Evolutionary conservation across 805 yeast species (phyloP).

Genomic region (Candida wancherniae): DNA sequence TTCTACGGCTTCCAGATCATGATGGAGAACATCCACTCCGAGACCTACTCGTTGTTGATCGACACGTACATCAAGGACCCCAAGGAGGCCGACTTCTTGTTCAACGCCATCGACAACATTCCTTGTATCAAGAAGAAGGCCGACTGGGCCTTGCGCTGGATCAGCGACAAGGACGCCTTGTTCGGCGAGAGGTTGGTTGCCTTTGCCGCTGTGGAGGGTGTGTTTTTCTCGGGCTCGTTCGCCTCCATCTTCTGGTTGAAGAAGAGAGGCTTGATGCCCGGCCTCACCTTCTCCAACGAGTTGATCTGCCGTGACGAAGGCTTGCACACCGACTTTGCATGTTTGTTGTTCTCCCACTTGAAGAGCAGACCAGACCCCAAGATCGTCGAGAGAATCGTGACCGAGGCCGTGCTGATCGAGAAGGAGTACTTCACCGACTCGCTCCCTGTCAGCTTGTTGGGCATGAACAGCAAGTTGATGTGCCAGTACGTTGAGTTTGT

Average conservation of each 20-base stretch:
- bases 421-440: constrained; percentile 68
- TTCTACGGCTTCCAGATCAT: constrained; percentile 99
- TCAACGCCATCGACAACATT: constrained; percentile 93
- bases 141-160: constrained; percentile 99
- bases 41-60: constrained; percentile 90
- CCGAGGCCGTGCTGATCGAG: constrained; percentile 94
- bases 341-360: constrained; percentile 88
- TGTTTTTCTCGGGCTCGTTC: constrained; percentile 96
- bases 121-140: constrained; percentile 97
- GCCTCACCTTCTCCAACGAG: constrained; percentile 95
- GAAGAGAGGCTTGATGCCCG: constrained; percentile 99
- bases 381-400: constrained; percentile 79
- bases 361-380: constrained; percentile 78
- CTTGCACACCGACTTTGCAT: constrained; percentile 97
- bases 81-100: constrained; percentile 81
- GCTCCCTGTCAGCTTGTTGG: constrained; percentile 85
- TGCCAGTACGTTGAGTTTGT: constrained; percentile 97
- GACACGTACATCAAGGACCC: constrained; percentile 97
- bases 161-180: constrained; percentile 77
- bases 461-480: constrained; percentile 93
- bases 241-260: constrained; percentile 98
- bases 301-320: constrained; percentile 98
- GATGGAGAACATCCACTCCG: constrained; percentile 99
- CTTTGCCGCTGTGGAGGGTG: constrained; percentile 98
- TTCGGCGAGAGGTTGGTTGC: constrained; percentile 96